Percentiles rank a stretch among this genome's conserved stretches.
Evolutionary conservation across 208 protist genomes (phyloP).

Genomic region (Wallacemonas sp.): DNA sequence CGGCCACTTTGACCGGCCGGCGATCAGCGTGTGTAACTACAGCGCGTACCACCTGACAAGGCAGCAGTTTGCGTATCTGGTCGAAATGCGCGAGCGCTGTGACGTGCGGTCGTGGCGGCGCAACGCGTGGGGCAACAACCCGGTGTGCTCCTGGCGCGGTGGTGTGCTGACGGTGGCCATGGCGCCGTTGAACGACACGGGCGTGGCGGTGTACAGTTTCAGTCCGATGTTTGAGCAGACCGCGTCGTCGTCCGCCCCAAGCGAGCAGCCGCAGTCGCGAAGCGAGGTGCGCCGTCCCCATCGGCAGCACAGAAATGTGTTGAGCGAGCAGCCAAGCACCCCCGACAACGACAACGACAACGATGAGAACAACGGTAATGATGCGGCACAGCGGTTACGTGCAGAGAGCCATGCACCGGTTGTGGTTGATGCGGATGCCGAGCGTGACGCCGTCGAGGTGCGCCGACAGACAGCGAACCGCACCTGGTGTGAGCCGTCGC

Average conservation of each 20-base stretch:
- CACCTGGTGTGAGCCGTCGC: not conserved
- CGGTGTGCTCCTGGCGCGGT: not conserved
- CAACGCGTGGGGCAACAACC: not conserved
- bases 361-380: not conserved
- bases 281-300: too few species aligned
- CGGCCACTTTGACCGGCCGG: not conserved
- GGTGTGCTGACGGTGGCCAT: not conserved
- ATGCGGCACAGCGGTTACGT: too few species aligned
- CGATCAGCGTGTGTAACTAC: not conserved
- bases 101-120: too few species aligned
- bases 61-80: not conserved
- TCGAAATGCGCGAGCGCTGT: not conserved
- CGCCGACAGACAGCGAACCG: not conserved
- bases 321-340: not conserved
- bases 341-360: not conserved
- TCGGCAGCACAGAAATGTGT: not conserved
- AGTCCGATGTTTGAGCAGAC: not conserved
- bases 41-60: not conserved
- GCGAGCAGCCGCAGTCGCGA: too few species aligned
- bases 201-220: constrained; percentile 1
- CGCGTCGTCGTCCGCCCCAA: too few species aligned
- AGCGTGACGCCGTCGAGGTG: not conserved
- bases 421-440: too few species aligned
- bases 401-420: too few species aligned
- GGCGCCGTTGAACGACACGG: not conserved